A percentile compares a stretch with the other conserved stretches of the same genome.
These are phyloP conservation scores for Bullera alba DNA, from an alignment of 768 basidiomycete species.

Conservation along the genomic window DNA sequence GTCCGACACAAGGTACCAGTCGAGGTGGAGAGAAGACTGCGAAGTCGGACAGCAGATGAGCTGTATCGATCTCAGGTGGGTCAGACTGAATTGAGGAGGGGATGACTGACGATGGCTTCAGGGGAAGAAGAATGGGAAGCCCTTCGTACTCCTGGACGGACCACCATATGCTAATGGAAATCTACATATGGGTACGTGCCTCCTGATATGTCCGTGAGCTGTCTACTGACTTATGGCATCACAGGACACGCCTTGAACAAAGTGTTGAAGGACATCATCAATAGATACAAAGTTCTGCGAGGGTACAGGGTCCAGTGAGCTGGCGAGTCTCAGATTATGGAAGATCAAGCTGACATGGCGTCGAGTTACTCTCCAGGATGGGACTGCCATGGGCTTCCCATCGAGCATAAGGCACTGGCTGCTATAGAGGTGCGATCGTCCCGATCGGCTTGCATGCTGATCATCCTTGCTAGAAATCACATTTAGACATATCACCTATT, in stretches of 20 bases:
- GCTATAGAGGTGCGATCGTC: background rate
- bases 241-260: slow-evolving; percentile 93
- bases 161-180: slow-evolving; percentile 97
- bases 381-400: slow-evolving; percentile 97
- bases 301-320: slow-evolving; percentile 76
- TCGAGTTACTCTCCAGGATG: slow-evolving; percentile 88
- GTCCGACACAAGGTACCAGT: slow-evolving; percentile 59
- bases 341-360: background rate
- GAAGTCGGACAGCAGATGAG: slow-evolving; percentile 60
- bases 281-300: slow-evolving; percentile 71
- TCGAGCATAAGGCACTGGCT: slow-evolving; percentile 85
- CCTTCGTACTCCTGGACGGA: slow-evolving; percentile 88
- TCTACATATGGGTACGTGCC: slow-evolving; percentile 74
- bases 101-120: background rate
- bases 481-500: slow-evolving; percentile 56
- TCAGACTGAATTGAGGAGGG: background rate
- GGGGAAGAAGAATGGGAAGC: slow-evolving; percentile 53
- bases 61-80: slow-evolving; percentile 58
- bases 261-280: slow-evolving; percentile 90
- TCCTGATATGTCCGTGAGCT: background rate
- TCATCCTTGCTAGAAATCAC: slow-evolving; percentile 49
- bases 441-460: background rate
- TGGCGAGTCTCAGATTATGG: background rate
- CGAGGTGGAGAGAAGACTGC: slow-evolving; percentile 58
- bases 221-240: background rate